Evolutionary conservation across 139 green algal species (phyloP), one percentile per base, ranked within the genome.

Genomic region (Volvox reticuliferus): DNA sequence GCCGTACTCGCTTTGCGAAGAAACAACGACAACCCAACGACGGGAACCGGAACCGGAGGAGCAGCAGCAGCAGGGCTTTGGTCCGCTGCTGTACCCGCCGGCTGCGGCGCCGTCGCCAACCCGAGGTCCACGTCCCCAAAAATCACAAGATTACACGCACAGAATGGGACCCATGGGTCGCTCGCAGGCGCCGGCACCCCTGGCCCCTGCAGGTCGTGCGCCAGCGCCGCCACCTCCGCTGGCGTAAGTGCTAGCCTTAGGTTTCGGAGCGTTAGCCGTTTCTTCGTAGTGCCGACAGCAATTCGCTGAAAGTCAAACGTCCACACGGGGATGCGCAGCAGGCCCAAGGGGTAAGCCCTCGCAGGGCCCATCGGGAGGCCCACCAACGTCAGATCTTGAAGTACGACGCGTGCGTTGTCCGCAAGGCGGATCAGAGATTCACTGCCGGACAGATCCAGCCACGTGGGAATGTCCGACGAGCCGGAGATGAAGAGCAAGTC

Each of bases 401-500:
- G 80, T 30, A 30, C 13, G 14, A 86, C 55, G 18, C 26, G 50
- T 6, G 80, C 17, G 14, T 28, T 62, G 50, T 24, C 26, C 14
- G 2, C 24, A 26, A 86, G 50, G 16, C 30, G 28, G 26, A 87
- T 77, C n/a, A 76, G 16, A 33, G 61, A 62, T 32, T 20, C 67
- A 63, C 18, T 87, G 81, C 30, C 81, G 30, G n/a, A 62, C 2
- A 87, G 30, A 28, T 86, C 80, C 55, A 86, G 80, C 37, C 6
- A 13, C 20, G 37, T 84, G 36, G 37, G 37, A 44, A 0, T 16
- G 78, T 44, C 78, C 1, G 21, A 26, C 37, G 78, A 22, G 37
- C 78, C 78, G 37, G 78, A 37, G 78, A 84, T 32, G 37, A 35
- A 24, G 14, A 84, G 78, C 36, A 22, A 20, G 78, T 37, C 78